Percentiles rank a stretch among this genome's conserved stretches.
These are phyloP conservation scores for Teratosphaeria gauchensis DNA, from an alignment of 2,329 filamentous ascomycete species.

Conservation along the genomic window DNA sequence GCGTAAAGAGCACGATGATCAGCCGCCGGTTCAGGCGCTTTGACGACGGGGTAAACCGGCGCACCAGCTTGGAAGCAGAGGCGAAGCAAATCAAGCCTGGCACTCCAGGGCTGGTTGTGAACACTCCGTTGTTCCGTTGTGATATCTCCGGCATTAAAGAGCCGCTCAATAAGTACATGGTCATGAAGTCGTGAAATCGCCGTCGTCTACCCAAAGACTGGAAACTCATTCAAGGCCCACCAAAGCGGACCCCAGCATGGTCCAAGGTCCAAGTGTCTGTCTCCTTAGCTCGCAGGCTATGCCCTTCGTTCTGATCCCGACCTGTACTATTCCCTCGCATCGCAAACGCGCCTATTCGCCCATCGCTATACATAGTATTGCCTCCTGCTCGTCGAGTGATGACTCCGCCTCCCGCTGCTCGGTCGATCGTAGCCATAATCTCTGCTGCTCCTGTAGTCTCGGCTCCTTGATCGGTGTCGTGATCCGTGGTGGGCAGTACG, in stretches of 20 bases:
- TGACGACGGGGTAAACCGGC: too few relatives aligned
- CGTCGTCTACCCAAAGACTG: background rate
- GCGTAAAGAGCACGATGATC: background rate
- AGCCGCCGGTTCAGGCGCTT: background rate
- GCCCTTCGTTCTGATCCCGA: background rate
- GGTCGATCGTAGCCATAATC: slow-evolving; percentile 15
- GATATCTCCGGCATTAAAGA: background rate
- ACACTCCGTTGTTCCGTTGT: background rate
- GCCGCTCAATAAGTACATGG: background rate
- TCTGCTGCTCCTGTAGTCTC: slow-evolving; percentile 20
- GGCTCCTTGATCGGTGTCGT: slow-evolving; percentile 24
- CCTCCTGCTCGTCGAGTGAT: slow-evolving; percentile 18
- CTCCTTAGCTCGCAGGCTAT: background rate
- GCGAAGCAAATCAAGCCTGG: background rate
- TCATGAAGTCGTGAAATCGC: background rate
- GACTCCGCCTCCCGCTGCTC: slow-evolving; percentile 10
- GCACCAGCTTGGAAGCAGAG: too few relatives aligned
- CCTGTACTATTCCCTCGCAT: background rate
- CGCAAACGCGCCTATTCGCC: background rate
- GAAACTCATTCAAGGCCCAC: background rate
- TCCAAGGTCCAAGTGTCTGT: background rate
- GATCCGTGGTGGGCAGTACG: slow-evolving; percentile 26
- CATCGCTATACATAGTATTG: slow-evolving; percentile 21
- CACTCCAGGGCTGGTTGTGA: background rate
- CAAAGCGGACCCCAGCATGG: background rate